Conservation (phyloP, 257 asterid species). For the Verbena officinalis region DNA sequence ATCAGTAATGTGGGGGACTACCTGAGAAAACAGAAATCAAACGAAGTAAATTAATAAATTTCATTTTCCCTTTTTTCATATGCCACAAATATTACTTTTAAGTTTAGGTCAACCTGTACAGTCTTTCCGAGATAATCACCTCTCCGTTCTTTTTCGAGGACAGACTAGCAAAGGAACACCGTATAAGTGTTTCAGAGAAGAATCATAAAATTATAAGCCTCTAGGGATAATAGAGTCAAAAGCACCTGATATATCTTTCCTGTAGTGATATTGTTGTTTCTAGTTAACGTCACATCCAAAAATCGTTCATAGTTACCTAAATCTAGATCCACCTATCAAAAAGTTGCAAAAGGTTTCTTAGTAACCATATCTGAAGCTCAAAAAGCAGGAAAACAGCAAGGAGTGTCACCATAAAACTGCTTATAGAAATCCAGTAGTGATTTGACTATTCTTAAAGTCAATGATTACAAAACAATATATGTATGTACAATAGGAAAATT, state of each 20-base stretch:
- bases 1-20: conserved; percentile 95
- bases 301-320: conserved; percentile 95
- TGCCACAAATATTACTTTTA: neutral
- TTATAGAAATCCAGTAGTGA: no score
- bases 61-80: neutral
- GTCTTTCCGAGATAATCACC: conserved; percentile 99
- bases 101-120: conserved; percentile 72
- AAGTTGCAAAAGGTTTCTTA: conserved; percentile 3
- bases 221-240: conserved; percentile 15
- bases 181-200: conserved; percentile 27
- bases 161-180: conserved; percentile 66
- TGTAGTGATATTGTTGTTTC: conserved; percentile 94
- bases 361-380: no score
- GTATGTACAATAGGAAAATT: no score
- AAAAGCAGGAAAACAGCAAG: no score
- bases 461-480: no score
- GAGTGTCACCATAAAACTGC: no score
- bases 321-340: conserved; percentile 90
- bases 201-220: conserved; percentile 23
- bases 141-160: conserved; percentile 85
- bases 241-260: conserved; percentile 98
- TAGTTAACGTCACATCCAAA: conserved; percentile 89
- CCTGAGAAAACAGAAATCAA: conserved; percentile 49
- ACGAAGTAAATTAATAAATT: conserved; percentile 6
- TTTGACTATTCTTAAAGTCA: no score